Evolutionary conservation across 164 flowering plant genomes (phyloP).

Genomic region (Taxillus chinensis): DNA sequence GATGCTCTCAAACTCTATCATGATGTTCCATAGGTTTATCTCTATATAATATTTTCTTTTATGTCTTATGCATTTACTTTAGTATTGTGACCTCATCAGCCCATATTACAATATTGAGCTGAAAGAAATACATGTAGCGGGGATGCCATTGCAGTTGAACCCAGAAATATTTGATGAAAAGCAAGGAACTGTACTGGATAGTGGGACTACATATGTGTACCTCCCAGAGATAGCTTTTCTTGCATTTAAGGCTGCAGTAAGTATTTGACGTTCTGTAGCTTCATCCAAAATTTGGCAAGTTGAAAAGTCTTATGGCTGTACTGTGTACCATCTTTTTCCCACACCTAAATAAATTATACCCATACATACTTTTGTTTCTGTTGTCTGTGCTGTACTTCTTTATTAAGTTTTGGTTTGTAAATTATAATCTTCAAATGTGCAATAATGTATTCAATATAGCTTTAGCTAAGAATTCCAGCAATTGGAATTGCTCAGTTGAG

Average conservation of each 20-base stretch:
- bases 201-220: constrained; percentile 3
- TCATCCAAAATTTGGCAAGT: too few species aligned
- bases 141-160: background rate
- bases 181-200: constrained; percentile 1
- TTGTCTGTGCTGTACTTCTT: background rate
- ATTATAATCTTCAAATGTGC: background rate
- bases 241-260: constrained; percentile 1
- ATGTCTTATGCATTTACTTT: background rate
- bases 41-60: background rate
- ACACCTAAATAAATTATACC: too few species aligned
- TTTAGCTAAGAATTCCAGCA: too few species aligned
- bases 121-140: constrained; percentile 2
- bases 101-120: constrained; percentile 5
- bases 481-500: too few species aligned
- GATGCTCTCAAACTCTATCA: background rate
- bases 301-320: too few species aligned
- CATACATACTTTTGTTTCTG: background rate
- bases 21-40: background rate
- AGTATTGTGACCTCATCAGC: background rate
- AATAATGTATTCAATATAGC: background rate
- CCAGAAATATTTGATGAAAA: background rate
- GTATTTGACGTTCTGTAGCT: background rate
- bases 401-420: background rate
- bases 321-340: too few species aligned
- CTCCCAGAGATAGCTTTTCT: constrained; percentile 1